Evolutionary conservation across 164 flowering plant species (phyloP).

Genomic region (Sedum album): DNA sequence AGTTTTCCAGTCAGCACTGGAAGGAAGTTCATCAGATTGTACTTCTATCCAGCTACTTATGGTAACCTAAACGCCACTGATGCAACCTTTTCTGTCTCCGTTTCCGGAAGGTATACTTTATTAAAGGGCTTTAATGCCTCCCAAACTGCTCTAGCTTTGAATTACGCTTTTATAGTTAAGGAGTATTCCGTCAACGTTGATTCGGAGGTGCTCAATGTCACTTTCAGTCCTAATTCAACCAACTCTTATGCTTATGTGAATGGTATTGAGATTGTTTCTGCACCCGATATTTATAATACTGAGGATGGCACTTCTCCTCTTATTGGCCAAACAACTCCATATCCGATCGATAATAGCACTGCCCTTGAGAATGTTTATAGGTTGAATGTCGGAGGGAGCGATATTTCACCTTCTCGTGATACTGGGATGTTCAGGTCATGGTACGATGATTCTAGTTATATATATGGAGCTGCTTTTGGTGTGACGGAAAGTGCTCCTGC

Average conservation of each 20-base stretch:
- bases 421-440: constrained; percentile 59
- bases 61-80: constrained; percentile 29
- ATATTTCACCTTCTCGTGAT: constrained; percentile 45
- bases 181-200: constrained; percentile 56
- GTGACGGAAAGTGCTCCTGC: constrained; percentile 30
- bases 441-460: constrained; percentile 50
- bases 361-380: constrained; percentile 63
- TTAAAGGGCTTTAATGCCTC: constrained; percentile 65
- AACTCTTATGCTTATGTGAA: constrained; percentile 76
- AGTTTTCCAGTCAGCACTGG: constrained; percentile 64
- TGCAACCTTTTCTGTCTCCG: constrained; percentile 45
- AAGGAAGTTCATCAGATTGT: constrained; percentile 54
- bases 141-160: constrained; percentile 54
- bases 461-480: constrained; percentile 54
- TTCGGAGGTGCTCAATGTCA: constrained; percentile 31
- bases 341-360: constrained; percentile 37
- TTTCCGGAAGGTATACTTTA: constrained; percentile 34
- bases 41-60: constrained; percentile 65
- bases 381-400: constrained; percentile 77
- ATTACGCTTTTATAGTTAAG: constrained; percentile 45
- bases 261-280: constrained; percentile 81
- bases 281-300: constrained; percentile 58
- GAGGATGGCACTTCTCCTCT: constrained; percentile 17
- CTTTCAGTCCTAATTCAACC: constrained; percentile 43
- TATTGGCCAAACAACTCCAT: constrained; percentile 30